phyloP scores from a whole-genome alignment of 2,329 filamentous ascomycete genomes.

The Paecilomyces variotii region DNA sequence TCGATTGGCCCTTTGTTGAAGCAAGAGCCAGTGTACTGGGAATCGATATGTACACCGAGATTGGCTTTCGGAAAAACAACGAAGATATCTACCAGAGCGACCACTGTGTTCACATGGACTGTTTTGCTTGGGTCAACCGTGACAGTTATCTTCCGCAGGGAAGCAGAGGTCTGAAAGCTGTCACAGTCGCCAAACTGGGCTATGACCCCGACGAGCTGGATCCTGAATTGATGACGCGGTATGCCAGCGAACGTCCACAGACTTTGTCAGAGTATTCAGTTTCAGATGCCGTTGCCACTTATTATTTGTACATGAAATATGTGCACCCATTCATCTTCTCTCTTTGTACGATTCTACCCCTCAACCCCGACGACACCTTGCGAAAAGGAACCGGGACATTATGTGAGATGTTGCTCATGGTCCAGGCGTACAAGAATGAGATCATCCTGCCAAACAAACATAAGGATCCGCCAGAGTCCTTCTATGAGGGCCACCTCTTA shows the following conservation, averaged over 20 bases:
- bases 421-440: constrained; percentile 85
- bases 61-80: constrained; percentile 88
- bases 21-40: constrained; percentile 85
- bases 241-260: constrained; percentile 80
- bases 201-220: constrained; percentile 98
- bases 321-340: constrained; percentile 99
- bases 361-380: constrained; percentile 85
- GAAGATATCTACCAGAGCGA: constrained; percentile 96
- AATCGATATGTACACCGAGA: constrained; percentile 99
- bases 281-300: constrained; percentile 96
- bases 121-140: constrained; percentile 97
- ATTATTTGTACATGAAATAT: constrained; percentile 99
- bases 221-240: constrained; percentile 90
- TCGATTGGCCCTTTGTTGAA: constrained; percentile 99
- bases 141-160: constrained; percentile 97
- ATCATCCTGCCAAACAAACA: constrained; percentile 97
- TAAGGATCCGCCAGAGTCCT: constrained; percentile 78
- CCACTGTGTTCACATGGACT: constrained; percentile 97
- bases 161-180: constrained; percentile 92
- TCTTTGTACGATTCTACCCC: constrained; percentile 87
- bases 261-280: constrained; percentile 96
- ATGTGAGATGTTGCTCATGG: constrained; percentile 99
- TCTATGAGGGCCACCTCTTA: constrained; percentile 92
- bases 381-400: constrained; percentile 95
- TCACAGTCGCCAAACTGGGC: constrained; percentile 94